Evolutionary conservation across 2,329 filamentous ascomycete species (phyloP).

Genomic region (Trichoderma sp.): DNA sequence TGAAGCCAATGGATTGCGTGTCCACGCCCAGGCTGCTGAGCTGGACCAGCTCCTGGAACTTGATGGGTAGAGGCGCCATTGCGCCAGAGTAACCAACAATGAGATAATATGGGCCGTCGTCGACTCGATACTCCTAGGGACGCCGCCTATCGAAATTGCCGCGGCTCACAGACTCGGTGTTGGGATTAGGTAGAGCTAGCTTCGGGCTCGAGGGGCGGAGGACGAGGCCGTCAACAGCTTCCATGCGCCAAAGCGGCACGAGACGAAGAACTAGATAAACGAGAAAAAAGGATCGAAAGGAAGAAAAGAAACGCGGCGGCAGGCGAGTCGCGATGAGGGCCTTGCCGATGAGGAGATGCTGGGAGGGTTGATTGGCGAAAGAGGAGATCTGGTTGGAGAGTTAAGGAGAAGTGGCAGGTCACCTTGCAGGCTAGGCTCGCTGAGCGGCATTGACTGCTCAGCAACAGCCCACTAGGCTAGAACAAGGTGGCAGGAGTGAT

Average conservation of each 20-base stretch:
- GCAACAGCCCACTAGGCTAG: conserved; percentile 26
- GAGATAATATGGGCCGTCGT: conserved; percentile 29
- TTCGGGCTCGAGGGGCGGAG: conserved; percentile 34
- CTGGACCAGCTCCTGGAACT: conserved; percentile 89
- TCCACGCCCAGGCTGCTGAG: conserved; percentile 55
- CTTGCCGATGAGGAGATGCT: conserved; percentile 38
- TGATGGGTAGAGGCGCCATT: conserved; percentile 80
- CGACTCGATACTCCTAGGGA: conserved; percentile 30
- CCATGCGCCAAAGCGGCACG: conserved; percentile 45
- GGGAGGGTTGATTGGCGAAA: conserved; percentile 27
- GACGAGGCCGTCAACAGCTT: conserved; percentile 41
- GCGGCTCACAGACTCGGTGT: conserved; percentile 33
- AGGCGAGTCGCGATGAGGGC: conserved; percentile 32
- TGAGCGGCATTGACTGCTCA: conserved; percentile 27
- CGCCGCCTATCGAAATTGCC: conserved; percentile 34
- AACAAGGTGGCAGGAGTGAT: conserved; percentile 21
- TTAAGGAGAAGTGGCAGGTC: conserved; percentile 34
- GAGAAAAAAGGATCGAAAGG: conserved; percentile 29
- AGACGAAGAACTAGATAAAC: conserved; percentile 29
- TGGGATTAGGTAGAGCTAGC: conserved; percentile 25
- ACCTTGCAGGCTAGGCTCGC: conserved; percentile 42
- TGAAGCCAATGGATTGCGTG: conserved; percentile 69
- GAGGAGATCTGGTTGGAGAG: conserved; percentile 30
- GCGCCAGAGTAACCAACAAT: conserved; percentile 39
- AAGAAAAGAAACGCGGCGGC: conserved; percentile 29